These are phyloP conservation scores for Fusarium liriodendri DNA, from an alignment of 2,329 filamentous ascomycete genomes.

Conservation along the genomic window DNA sequence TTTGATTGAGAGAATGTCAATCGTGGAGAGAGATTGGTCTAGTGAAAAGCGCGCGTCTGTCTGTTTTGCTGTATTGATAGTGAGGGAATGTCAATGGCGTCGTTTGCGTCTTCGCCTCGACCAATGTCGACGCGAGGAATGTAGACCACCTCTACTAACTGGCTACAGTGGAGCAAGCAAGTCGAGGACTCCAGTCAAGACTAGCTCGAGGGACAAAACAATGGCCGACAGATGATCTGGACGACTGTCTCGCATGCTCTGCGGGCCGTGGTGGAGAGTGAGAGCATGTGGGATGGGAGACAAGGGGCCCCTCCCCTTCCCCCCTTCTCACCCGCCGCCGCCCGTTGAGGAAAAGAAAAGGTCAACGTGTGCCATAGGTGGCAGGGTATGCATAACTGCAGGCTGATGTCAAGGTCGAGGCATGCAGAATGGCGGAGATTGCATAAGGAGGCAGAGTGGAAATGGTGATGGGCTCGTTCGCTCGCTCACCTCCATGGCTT, in stretches of 20 bases:
- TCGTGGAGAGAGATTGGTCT: background rate
- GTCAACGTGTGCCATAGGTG: background rate
- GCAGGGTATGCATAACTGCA: background rate
- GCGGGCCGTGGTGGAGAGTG: conserved; percentile 30
- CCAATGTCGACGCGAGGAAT: conserved; percentile 21
- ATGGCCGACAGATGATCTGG: background rate
- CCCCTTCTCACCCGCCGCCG: background rate
- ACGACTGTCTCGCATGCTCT: conserved; percentile 6
- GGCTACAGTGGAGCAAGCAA: background rate
- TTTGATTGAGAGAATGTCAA: background rate
- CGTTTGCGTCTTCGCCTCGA: conserved; percentile 19
- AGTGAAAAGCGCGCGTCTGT: background rate
- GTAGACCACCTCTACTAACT: conserved; percentile 6
- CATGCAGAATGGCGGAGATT: background rate
- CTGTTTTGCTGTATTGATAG: background rate
- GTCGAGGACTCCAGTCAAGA: background rate
- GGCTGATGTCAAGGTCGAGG: background rate
- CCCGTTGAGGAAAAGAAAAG: conserved; percentile 17
- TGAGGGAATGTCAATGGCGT: conserved; percentile 24
- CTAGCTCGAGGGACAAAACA: conserved; percentile 1
- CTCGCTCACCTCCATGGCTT: background rate
- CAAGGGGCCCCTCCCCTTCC: background rate
- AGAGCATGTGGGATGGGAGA: background rate
- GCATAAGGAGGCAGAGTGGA: background rate
- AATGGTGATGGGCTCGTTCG: background rate